Evolutionary conservation across 164 flowering plant genomes (phyloP), one percentile per base, ranked within the genome.

Genomic region (Cinnamomum chago): DNA sequence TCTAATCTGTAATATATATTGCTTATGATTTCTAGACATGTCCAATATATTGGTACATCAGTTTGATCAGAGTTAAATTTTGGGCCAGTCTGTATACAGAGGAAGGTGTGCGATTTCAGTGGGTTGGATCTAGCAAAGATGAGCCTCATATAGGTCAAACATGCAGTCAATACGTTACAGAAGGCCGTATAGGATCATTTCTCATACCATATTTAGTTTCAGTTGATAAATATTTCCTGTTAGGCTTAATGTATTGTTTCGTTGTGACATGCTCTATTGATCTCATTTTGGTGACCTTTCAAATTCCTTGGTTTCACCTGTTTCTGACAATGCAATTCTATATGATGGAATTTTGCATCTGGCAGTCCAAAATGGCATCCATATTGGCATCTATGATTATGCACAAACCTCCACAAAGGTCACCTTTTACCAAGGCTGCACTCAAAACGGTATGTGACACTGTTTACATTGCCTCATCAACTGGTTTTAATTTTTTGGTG

Each of bases 321-420:
- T 30, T 70, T 67, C 68, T 68, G 65, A 50, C 18, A 2, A 17
- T 4, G 22, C 17, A 40, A 18, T n/a, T n/a, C n/a, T n/a, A n/a
- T 50, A 2, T 65, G 67, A 50, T 58, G 58, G 52, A 14, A 5
- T 75, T 50, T 73, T 35, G 12, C 35, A 27, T 75, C 76, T 83
- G 72, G 65, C 89, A 92, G 98, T 82, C 95, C 62, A 89, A 93
- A 86, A 69, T 84, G 82, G 98, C 98, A 69, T 81, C 95, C 17
- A 76, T 86, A 68, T 68, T 90, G 85, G 88, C 97, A 58, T 85
- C 93, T 71, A 90, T 92, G 75, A 95, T 95, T 23, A 88, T 95
- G 76, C 95, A 80, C 74, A 93, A 90, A 74, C 92, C 90, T 76
- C 84, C 79, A 71, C 84, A 90, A 78, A 85, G 84, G 77, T 84